Conservation (phyloP, 805 yeast genomes). For the Clavispora fructus region DNA sequence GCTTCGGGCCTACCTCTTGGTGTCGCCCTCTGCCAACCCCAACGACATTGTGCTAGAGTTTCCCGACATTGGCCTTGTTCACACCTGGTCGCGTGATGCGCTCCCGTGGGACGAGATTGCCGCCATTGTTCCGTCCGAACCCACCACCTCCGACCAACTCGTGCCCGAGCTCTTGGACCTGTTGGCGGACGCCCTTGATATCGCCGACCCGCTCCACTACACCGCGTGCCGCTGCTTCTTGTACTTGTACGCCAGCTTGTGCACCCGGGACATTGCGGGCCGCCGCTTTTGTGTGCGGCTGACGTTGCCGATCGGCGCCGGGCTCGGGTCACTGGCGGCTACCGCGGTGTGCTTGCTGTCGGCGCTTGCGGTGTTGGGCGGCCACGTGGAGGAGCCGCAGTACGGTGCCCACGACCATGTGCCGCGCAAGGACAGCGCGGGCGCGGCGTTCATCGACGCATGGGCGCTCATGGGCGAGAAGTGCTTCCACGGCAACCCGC, state of each 20-base stretch:
- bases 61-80: slow-evolving; percentile 71
- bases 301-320: slow-evolving; percentile 93
- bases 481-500: slow-evolving; percentile 94
- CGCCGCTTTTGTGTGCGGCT: slow-evolving; percentile 65
- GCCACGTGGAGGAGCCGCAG: slow-evolving; percentile 41
- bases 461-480: slow-evolving; percentile 95
- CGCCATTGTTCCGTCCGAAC: slow-evolving; percentile 17
- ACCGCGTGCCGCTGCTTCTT: slow-evolving; percentile 80
- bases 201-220: slow-evolving; percentile 57
- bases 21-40: slow-evolving; percentile 40
- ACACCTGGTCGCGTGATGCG: slow-evolving; percentile 55
- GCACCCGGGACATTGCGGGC: slow-evolving; percentile 44
- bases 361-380: slow-evolving; percentile 61
- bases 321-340: slow-evolving; percentile 92
- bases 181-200: slow-evolving; percentile 40
- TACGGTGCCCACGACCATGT: slow-evolving; percentile 28
- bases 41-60: slow-evolving; percentile 58
- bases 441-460: slow-evolving; percentile 59
- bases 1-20: slow-evolving; percentile 74
- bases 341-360: slow-evolving; percentile 78
- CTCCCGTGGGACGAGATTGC: slow-evolving; percentile 55
- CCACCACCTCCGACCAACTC: slow-evolving; percentile 46
- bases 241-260: slow-evolving; percentile 63
- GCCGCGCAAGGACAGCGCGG: slow-evolving; percentile 28
- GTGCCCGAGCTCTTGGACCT: slow-evolving; percentile 52